Evolutionary conservation across 2,329 filamentous ascomycete genomes (phyloP).

Genomic region (Ascochyta viciae-villosae): DNA sequence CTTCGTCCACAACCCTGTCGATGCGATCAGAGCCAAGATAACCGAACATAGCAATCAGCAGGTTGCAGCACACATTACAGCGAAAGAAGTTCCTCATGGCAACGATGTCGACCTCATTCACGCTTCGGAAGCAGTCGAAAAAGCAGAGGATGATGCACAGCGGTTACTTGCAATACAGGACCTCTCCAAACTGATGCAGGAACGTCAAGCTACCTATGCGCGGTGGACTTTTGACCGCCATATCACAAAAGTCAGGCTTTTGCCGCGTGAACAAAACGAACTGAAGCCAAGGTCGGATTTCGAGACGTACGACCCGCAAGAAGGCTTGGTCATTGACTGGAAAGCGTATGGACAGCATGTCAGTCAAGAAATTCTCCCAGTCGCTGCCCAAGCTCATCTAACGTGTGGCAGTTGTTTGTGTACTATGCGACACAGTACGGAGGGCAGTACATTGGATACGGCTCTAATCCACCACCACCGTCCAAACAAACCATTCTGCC

Average conservation of each 20-base stretch:
- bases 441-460: slow-evolving; percentile 48
- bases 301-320: slow-evolving; percentile 25
- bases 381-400: not conserved
- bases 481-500: slow-evolving; percentile 45
- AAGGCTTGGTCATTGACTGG: slow-evolving; percentile 37
- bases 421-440: slow-evolving; percentile 44
- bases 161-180: slow-evolving; percentile 25
- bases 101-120: slow-evolving; percentile 48
- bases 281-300: slow-evolving; percentile 34
- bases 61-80: slow-evolving; percentile 41
- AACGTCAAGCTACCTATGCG: slow-evolving; percentile 43
- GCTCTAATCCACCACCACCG: slow-evolving; percentile 36
- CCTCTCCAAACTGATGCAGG: slow-evolving; percentile 30
- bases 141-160: slow-evolving; percentile 21
- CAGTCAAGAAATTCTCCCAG: slow-evolving; percentile 16
- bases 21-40: slow-evolving; percentile 32
- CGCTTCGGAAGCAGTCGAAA: slow-evolving; percentile 35
- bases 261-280: slow-evolving; percentile 30
- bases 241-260: slow-evolving; percentile 41
- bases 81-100: slow-evolving; percentile 54
- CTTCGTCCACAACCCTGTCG: slow-evolving; percentile 34
- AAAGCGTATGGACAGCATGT: slow-evolving; percentile 36
- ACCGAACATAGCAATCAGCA: slow-evolving; percentile 33
- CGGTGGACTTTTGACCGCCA: slow-evolving; percentile 49
- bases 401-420: slow-evolving; percentile 33